These are phyloP conservation scores for Paecilomyces variotii DNA, from an alignment of 2,329 filamentous ascomycete species.

Conservation along the genomic window DNA sequence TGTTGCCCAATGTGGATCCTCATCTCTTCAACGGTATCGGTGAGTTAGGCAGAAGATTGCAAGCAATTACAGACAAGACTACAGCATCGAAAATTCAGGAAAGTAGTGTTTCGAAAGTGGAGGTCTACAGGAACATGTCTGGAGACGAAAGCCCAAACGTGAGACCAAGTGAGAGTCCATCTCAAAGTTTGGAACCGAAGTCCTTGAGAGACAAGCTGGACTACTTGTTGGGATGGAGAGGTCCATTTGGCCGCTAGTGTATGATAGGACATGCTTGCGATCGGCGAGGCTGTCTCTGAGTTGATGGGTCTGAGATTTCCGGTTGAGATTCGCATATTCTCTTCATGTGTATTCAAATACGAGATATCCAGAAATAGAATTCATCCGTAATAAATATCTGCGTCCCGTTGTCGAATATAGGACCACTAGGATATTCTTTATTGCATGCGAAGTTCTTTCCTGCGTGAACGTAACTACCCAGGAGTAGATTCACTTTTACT, in stretches of 20 bases:
- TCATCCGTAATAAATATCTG: no score
- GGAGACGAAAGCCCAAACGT: background rate
- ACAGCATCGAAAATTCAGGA: background rate
- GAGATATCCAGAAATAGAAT: no score
- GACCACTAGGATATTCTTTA: no score
- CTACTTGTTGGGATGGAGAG: conserved; percentile 26
- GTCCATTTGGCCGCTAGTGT: conserved; percentile 9
- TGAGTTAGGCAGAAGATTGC: background rate
- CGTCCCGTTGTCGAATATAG: no score
- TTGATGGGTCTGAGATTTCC: no score
- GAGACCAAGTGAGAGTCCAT: background rate
- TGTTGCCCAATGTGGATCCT: background rate
- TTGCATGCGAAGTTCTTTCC: no score
- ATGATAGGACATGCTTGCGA: background rate
- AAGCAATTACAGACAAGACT: background rate
- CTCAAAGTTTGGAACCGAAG: background rate
- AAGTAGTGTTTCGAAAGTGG: background rate
- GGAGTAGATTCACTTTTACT: no score
- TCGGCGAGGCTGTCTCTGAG: background rate
- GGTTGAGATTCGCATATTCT: no score
- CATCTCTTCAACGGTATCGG: background rate
- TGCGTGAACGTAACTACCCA: no score
- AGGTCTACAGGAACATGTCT: background rate
- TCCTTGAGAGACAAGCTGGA: conserved; percentile 21
- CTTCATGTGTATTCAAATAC: no score